phyloP scores from a whole-genome alignment of 306 rosid genomes.

The Abrus pulchellus region DNA sequence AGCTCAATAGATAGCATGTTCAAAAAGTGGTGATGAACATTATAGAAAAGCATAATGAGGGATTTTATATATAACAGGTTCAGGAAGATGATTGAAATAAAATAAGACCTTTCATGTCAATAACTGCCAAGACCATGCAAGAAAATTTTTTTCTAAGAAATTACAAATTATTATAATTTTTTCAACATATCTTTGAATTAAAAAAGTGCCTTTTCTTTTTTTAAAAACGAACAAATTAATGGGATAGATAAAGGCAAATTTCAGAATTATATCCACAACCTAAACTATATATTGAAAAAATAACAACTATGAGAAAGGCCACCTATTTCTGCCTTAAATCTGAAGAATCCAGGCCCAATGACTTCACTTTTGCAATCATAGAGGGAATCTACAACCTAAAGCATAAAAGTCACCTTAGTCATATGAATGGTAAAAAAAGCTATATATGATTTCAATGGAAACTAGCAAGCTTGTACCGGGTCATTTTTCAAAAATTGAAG shows the following conservation, averaged over 20 bases:
- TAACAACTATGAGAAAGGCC: slow-evolving; percentile 38
- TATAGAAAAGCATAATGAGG: slow-evolving; percentile 12
- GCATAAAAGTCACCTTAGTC: slow-evolving; percentile 40
- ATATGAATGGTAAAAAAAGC: slow-evolving; percentile 41
- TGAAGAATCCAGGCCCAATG: slow-evolving; percentile 97
- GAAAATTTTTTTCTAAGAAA: background rate
- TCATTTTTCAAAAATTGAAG: slow-evolving; percentile 89
- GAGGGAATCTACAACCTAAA: slow-evolving; percentile 90
- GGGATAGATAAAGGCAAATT: slow-evolving; percentile 18
- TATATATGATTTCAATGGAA: slow-evolving; percentile 20
- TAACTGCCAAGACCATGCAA: slow-evolving; percentile 4
- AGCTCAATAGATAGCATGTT: slow-evolving; percentile 18
- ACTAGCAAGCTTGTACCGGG: slow-evolving; percentile 66
- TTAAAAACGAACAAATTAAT: slow-evolving; percentile 3
- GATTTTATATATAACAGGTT: slow-evolving; percentile 10
- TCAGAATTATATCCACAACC: slow-evolving; percentile 32
- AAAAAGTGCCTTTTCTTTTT: background rate
- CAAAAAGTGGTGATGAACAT: background rate
- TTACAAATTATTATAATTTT: background rate
- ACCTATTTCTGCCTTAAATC: slow-evolving; percentile 99
- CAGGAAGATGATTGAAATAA: slow-evolving; percentile 12
- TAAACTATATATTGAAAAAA: background rate
- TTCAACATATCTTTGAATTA: background rate
- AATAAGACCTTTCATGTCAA: slow-evolving; percentile 4
- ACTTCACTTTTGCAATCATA: slow-evolving; percentile 99